phyloP scores from a whole-genome alignment of 805 yeast species.

The Schizosaccharomyces lindneri region DNA sequence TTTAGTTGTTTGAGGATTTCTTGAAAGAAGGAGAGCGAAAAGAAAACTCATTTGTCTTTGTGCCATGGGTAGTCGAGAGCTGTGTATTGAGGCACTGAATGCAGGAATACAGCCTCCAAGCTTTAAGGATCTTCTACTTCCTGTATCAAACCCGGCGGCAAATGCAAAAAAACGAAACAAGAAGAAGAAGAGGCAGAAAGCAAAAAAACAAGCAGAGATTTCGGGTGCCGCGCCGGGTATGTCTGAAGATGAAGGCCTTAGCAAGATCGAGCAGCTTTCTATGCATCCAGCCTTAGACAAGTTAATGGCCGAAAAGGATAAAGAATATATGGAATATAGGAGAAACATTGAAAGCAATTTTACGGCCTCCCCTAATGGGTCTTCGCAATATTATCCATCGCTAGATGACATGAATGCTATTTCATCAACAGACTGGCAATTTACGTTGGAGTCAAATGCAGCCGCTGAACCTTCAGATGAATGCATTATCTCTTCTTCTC shows the following conservation, averaged over 20 bases:
- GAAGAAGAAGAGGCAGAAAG: constrained; percentile 5
- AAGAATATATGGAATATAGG: not conserved
- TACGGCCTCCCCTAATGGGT: not conserved
- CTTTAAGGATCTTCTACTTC: not conserved
- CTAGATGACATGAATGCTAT: not conserved
- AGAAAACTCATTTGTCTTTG: not conserved
- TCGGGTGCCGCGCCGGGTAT: not conserved
- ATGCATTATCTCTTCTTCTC: not conserved
- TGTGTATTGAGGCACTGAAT: not conserved
- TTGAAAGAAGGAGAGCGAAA: not conserved
- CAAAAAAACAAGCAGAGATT: not conserved
- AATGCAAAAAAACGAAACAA: constrained; percentile 6
- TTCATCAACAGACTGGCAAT: not conserved
- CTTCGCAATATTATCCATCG: not conserved
- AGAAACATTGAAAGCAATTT: not conserved
- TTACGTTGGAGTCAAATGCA: not conserved
- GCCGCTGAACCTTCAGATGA: not conserved
- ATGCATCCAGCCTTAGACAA: too few species aligned
- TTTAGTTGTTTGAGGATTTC: not conserved
- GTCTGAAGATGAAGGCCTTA: too few species aligned
- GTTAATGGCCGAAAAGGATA: too few species aligned
- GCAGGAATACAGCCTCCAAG: not conserved
- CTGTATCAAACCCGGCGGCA: not conserved
- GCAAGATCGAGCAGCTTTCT: too few species aligned
- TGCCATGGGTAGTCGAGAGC: not conserved